Conservation (phyloP, 106 monocot species). For the Narthecium ossifragum region DNA sequence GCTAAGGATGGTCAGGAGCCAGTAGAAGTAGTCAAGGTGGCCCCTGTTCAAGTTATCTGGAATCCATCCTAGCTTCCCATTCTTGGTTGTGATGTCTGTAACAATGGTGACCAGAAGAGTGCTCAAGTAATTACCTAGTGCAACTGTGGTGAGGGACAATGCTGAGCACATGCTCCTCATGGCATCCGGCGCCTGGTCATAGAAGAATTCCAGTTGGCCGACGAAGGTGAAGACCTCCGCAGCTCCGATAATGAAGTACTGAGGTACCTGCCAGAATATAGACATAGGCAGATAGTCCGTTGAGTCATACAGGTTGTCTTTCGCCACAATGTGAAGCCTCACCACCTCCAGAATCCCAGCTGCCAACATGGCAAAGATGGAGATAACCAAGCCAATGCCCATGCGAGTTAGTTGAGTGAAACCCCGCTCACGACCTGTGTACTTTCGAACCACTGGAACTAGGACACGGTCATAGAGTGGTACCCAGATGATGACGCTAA, state of each 20-base stretch:
- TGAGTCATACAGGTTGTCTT: constrained; percentile 19
- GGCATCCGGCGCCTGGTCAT: constrained; percentile 54
- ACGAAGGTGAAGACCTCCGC: constrained; percentile 40
- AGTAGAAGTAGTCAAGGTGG: constrained; percentile 46
- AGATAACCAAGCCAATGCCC: constrained; percentile 39
- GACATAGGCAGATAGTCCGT: constrained; percentile 28
- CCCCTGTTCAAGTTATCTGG: constrained; percentile 40
- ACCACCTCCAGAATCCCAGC: constrained; percentile 31
- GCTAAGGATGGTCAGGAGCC: constrained; percentile 36
- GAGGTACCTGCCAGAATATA: constrained; percentile 47
- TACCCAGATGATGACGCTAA: constrained; percentile 34
- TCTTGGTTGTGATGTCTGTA: constrained; percentile 20
- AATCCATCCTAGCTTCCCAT: constrained; percentile 39
- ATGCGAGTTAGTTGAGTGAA: constrained; percentile 48
- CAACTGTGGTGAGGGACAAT: constrained; percentile 20
- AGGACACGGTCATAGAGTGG: constrained; percentile 33
- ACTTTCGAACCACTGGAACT: constrained; percentile 17
- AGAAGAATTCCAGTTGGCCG: constrained; percentile 44
- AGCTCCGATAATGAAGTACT: constrained; percentile 34
- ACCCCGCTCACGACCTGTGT: constrained; percentile 33
- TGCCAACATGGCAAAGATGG: constrained; percentile 34
- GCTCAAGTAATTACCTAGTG: constrained; percentile 39
- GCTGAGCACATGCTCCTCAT: constrained; percentile 48
- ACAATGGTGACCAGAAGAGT: constrained; percentile 33
- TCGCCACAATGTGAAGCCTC: constrained; percentile 20